Conservation (phyloP, 192 early-diverging fungal genomes). For the Obelidium mucronatum region DNA sequence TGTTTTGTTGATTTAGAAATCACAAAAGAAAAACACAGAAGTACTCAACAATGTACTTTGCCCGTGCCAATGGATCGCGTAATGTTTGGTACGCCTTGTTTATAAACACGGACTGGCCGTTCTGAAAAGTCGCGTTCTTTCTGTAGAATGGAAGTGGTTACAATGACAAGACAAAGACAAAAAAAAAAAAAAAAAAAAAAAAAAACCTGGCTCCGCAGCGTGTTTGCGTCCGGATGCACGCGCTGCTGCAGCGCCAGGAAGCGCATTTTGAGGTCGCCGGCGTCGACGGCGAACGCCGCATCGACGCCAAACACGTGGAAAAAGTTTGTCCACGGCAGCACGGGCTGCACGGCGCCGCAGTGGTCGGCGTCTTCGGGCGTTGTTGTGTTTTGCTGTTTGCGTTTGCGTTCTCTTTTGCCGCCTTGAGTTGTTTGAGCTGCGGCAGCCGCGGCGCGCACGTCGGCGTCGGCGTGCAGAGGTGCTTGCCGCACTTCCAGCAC, state of each 20-base stretch:
- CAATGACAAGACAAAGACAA: too few relatives aligned
- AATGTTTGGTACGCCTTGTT: constrained; percentile 89
- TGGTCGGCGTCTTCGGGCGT: not conserved
- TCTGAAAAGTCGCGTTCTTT: constrained; percentile 69
- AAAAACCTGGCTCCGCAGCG: constrained; percentile 63
- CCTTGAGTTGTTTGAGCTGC: not conserved
- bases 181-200: not conserved
- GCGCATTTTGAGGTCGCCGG: constrained; percentile 59
- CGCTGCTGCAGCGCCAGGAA: constrained; percentile 82
- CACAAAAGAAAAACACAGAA: not conserved
- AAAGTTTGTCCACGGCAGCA: constrained; percentile 18
- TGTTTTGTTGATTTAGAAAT: constrained; percentile 1
- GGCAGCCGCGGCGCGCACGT: not conserved
- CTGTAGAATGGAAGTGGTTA: constrained; percentile 41
- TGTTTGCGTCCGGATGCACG: constrained; percentile 87
- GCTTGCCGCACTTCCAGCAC: constrained; percentile 38
- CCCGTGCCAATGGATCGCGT: constrained; percentile 78
- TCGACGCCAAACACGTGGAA: constrained; percentile 26
- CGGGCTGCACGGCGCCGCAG: constrained; percentile 34
- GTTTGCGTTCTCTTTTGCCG: not conserved
- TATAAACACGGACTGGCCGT: constrained; percentile 78
- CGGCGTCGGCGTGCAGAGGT: constrained; percentile 18
- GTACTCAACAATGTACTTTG: constrained; percentile 72
- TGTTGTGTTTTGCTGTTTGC: not conserved
- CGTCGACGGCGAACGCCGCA: constrained; percentile 71